These are phyloP conservation scores for Populus deltoides DNA, from an alignment of 345 rosid genomes.

Conservation along the genomic window DNA sequence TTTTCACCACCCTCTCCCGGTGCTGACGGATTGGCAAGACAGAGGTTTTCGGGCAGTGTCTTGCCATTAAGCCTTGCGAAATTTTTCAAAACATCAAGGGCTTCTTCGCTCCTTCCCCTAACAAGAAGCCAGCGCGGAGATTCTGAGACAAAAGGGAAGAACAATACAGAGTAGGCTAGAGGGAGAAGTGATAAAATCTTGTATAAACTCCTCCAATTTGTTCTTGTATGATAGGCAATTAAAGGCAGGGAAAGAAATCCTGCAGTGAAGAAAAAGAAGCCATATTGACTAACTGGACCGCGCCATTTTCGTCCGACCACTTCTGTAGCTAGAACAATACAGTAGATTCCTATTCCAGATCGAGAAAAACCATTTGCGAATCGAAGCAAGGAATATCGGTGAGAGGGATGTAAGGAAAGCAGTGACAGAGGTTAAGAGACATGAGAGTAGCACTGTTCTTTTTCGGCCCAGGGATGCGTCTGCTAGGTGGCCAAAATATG, in stretches of 20 bases:
- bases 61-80: slow-evolving; percentile 52
- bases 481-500: slow-evolving; percentile 51
- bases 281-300: slow-evolving; percentile 71
- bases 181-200: slow-evolving; percentile 52
- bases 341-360: slow-evolving; percentile 64
- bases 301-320: slow-evolving; percentile 71
- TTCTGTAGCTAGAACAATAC: slow-evolving; percentile 70
- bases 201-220: slow-evolving; percentile 56
- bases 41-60: slow-evolving; percentile 41
- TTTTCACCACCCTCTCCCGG: neutral
- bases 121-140: slow-evolving; percentile 80
- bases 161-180: slow-evolving; percentile 37
- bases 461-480: slow-evolving; percentile 64
- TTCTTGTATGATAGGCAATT: slow-evolving; percentile 53
- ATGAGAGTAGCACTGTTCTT: slow-evolving; percentile 46
- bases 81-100: slow-evolving; percentile 41
- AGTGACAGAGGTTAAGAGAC: slow-evolving; percentile 48
- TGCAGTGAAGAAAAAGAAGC: slow-evolving; percentile 66
- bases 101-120: slow-evolving; percentile 52
- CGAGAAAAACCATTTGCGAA: slow-evolving; percentile 54
- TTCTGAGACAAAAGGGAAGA: slow-evolving; percentile 54
- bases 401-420: slow-evolving; percentile 63
- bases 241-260: slow-evolving; percentile 70
- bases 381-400: slow-evolving; percentile 65
- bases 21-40: slow-evolving; percentile 32